Conservation (phyloP, 176 grass and related monocot genomes). For the barley (Hordeum vulgare) region MorexV3_pseudomolecules_assembly NC_058521.1:423197860-423198359, state of each 20-base stretch:
- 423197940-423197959: no score
- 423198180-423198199: conserved; percentile 47
- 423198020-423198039: neutral
- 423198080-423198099: neutral
- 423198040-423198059: neutral
- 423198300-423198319: conserved; percentile 15
- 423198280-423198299: neutral
- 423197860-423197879: no score
- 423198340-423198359: neutral
- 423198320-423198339: conserved; percentile 12
- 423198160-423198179: no score
- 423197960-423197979: no score
- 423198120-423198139: neutral
- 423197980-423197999: no score
- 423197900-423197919: no score
- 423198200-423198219: conserved; percentile 21
- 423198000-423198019: no score
- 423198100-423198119: neutral
- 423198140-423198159: neutral
- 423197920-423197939: no score
- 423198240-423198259: neutral
- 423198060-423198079: neutral
- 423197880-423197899: no score
- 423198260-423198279: conserved; percentile 38
- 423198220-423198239: neutral